Base-by-base conservation (phyloP, 2,329 filamentous ascomycete genomes). In the Paramyrothecium sp. region DNA sequence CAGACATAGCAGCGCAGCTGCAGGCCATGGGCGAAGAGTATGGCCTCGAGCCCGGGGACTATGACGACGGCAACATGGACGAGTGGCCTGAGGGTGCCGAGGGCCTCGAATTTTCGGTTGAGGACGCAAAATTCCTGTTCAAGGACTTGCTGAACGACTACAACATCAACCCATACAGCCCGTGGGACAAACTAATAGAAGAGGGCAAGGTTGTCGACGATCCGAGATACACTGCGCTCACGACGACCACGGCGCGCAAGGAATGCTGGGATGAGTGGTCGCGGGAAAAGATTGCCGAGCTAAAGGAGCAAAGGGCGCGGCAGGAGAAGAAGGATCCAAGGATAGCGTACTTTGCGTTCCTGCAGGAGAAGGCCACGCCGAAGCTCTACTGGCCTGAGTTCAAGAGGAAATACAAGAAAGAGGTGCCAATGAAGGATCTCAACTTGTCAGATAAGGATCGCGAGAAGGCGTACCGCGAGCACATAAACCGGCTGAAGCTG, bases 371-470 rank as follows among this genome's bases (percentile, higher is more conserved):
- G 63, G 94, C 93, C 0, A 95, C 89, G 0, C 89, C 91, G 0
- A 98, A 97, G 75, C 81, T 99, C 1, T 99, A 96, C 79, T 99
- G 95, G 95, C 89, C 91, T 0, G 95, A 99, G 71, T 99, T 99
- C 75, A 92, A 91, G 66, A 83, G 95, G 34, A 99, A 97, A 70
- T 95, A 87, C 74, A 89, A 89, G 63, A 93, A 89, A 62, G 92
- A 96, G 61, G 73, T 84, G 0, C 83, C 88, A 54, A 92, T 99
- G 89, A 89, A 88, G 59, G 89, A 94, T 58, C 78, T 84, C 30
- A 83, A 81, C 53, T 78, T 93, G 22, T 76, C 79, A 34, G 91
- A 94, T 67, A 91, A 89, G 71, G 91, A 94, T 54, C 83, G 89
- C 34, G 91, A 96, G 69, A 92, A 89, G 73, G 79, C 85, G 54